Conservation (phyloP, 352 stramenopile species). For the Aphanomyces euteiches region DNA sequence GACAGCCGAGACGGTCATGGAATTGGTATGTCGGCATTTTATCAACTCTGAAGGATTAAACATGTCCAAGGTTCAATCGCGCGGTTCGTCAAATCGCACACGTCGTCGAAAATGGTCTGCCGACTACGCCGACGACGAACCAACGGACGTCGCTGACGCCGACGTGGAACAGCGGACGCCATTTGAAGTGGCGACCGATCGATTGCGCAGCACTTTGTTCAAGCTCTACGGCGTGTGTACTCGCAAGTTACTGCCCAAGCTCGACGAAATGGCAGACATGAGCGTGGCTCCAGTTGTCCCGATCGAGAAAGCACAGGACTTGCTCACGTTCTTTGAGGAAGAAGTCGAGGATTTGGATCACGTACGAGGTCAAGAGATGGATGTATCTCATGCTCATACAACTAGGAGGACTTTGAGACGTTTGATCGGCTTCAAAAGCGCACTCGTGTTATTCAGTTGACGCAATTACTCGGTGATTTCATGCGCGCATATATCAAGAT, state of each 20-base stretch:
- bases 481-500: conserved; percentile 54
- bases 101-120: conserved; percentile 18
- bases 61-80: background rate
- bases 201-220: conserved; percentile 51
- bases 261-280: conserved; percentile 52
- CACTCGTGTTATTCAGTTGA: conserved; percentile 52
- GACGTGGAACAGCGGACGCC: conserved; percentile 17
- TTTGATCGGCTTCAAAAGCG: conserved; percentile 51
- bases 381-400: background rate
- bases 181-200: conserved; percentile 37
- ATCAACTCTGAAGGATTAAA: background rate
- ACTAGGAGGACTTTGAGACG: conserved; percentile 44
- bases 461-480: conserved; percentile 56
- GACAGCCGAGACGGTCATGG: conserved; percentile 12
- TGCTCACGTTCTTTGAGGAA: conserved; percentile 56
- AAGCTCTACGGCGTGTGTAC: conserved; percentile 58
- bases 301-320: conserved; percentile 39
- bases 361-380: background rate
- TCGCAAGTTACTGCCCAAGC: conserved; percentile 46
- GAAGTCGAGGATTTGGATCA: conserved; percentile 65
- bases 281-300: conserved; percentile 37
- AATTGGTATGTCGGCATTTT: conserved; percentile 1
- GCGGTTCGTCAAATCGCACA: background rate
- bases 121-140: conserved; percentile 12
- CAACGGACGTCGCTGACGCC: background rate